Evolutionary conservation across 345 rosid genomes (phyloP).

Genomic region (Gossypium ekmanianum): DNA sequence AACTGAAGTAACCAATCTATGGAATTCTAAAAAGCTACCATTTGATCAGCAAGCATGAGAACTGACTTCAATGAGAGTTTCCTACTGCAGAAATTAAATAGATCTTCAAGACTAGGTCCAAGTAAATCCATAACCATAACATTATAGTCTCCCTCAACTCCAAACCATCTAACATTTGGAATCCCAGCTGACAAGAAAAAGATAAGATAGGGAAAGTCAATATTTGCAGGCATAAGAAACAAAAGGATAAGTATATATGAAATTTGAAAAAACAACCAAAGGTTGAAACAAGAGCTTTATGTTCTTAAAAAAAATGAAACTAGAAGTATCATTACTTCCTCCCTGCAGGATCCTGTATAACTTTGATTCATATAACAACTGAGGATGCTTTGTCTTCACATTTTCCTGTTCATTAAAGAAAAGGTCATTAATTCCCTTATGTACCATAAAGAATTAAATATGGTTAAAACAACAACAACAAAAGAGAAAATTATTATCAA

Average conservation of each 20-base stretch:
- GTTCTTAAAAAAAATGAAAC: not conserved
- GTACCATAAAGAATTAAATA: not conserved
- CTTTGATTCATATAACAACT: constrained; percentile 80
- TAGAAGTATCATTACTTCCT: constrained; percentile 54
- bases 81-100: constrained; percentile 83
- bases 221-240: not conserved
- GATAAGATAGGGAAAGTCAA: not conserved
- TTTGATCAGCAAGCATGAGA: constrained; percentile 98
- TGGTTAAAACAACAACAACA: not conserved
- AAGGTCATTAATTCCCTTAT: not conserved
- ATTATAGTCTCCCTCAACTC: constrained; percentile 92
- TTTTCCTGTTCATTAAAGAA: constrained; percentile 50
- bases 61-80: constrained; percentile 88
- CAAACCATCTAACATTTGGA: constrained; percentile 91
- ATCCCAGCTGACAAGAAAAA: constrained; percentile 68
- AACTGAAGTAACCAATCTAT: not conserved
- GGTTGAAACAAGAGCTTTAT: not conserved
- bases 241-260: not conserved
- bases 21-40: constrained; percentile 44
- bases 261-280: not conserved
- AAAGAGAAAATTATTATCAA: not conserved
- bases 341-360: constrained; percentile 84
- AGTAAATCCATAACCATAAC: constrained; percentile 95
- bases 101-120: constrained; percentile 96
- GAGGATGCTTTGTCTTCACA: constrained; percentile 91